Base-by-base conservation (phyloP, 148 eudicot species). In the Euryodendron excelsum region DNA sequence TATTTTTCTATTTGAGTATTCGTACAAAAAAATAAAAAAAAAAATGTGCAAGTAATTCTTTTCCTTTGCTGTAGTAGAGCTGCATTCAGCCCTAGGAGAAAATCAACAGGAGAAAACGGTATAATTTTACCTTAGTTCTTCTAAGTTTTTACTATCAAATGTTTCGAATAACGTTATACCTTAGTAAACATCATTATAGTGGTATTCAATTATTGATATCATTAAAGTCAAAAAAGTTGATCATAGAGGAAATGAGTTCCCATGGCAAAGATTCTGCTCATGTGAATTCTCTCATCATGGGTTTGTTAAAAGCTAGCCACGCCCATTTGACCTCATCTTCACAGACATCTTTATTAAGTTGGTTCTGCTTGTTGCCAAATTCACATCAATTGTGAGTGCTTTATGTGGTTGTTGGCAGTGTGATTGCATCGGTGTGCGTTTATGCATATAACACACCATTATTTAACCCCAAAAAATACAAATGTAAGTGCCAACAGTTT, bases 361-460 rank as follows among this genome's bases (percentile, higher is more conserved):
- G 33, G 12, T 61, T 61, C 36, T 12, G 14, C 18, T 61, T 61
- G 25, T 25, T 23, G 30, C 31, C 7, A 21, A 17, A 50, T 17
- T 3, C n/a, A n/a, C n/a, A n/a, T n/a, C n/a, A n/a, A n/a, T n/a
- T 50, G 14, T 56, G 61, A 56, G 61, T 56, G 23, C 9, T n/a
- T 56, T 17, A 11, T 56, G 61, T 20, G 27, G 61, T n/a, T 56
- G 27, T 23, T 12, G 65, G 27, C 34, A 60, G 17, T 60, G 33
- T 60, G 0, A 34, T 61, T 28, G 65, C 34, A 61, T 30, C 14
- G 36, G 27, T 33, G 5, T 17, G 27, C 34, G 30, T 28, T 62
- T 62, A 14, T 62, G 66, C 66, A 62, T 62, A 36, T n/a, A n/a
- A n/a, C n/a, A n/a, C 66, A 36, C 66, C 34, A 62, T 62, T 27